A percentile compares a stretch with the other conserved stretches of the same genome.
phyloP scores from a whole-genome alignment of 23 red algal genomes.

The Agarophyton chilense region DNA sequence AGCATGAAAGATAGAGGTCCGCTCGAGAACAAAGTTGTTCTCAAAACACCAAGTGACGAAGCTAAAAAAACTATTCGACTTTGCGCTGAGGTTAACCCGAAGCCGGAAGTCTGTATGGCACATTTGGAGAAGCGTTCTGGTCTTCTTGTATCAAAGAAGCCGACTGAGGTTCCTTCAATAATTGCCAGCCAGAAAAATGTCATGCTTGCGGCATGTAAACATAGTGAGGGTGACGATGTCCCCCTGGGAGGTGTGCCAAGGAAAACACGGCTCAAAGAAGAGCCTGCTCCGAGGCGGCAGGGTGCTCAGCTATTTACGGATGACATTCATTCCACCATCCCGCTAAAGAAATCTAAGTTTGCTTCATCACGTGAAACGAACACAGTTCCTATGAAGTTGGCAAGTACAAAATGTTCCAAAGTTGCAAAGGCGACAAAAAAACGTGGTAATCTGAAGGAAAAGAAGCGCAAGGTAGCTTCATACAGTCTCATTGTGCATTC shows the following conservation, averaged over 20 bases:
- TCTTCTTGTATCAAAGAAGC: neutral
- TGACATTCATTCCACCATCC: slow-evolving; percentile 14
- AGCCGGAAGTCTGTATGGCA: neutral
- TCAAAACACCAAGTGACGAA: neutral
- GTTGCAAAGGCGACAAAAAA: neutral
- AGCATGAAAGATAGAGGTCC: neutral
- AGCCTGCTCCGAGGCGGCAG: neutral
- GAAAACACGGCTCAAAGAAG: neutral
- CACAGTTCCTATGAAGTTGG: neutral
- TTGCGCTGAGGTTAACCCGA: neutral
- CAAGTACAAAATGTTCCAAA: neutral
- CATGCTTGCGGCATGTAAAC: neutral
- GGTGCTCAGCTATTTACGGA: neutral
- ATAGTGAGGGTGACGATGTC: neutral
- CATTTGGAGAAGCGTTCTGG: neutral
- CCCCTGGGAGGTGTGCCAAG: neutral
- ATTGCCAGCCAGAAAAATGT: neutral
- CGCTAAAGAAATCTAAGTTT: neutral
- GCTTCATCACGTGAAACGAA: neutral
- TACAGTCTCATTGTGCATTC: neutral
- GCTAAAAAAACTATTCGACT: neutral
- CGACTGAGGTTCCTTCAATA: neutral
- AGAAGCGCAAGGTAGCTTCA: neutral
- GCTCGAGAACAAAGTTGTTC: neutral
- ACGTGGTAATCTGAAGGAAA: neutral